Conservation (phyloP, 2,329 filamentous ascomycete genomes). For the Aspergillus flavus region DNA sequence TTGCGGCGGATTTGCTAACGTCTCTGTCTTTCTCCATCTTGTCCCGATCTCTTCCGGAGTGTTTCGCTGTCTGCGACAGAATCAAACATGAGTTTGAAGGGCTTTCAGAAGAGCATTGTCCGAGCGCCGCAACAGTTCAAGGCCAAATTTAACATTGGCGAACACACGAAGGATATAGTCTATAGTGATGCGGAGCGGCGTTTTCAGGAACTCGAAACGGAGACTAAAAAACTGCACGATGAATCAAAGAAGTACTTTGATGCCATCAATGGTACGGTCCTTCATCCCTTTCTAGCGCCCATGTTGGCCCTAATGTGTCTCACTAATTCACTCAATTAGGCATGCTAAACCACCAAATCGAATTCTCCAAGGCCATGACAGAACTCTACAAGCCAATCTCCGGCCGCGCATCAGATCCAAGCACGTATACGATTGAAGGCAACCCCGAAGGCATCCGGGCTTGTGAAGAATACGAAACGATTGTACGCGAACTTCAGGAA, state of each 20-base stretch:
- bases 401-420: slow-evolving; percentile 89
- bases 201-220: slow-evolving; percentile 89
- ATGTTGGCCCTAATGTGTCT: background rate
- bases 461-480: slow-evolving; percentile 92
- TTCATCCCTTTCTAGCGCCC: background rate
- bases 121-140: slow-evolving; percentile 93
- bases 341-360: slow-evolving; percentile 97
- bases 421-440: slow-evolving; percentile 76
- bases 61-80: slow-evolving; percentile 8
- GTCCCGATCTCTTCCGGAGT: slow-evolving; percentile 2
- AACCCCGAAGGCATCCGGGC: slow-evolving; percentile 92
- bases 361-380: slow-evolving; percentile 92
- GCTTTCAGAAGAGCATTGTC: slow-evolving; percentile 85
- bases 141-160: slow-evolving; percentile 90
- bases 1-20: background rate
- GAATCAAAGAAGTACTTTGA: slow-evolving; percentile 98
- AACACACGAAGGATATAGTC: slow-evolving; percentile 90
- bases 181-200: slow-evolving; percentile 93
- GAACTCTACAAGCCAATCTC: slow-evolving; percentile 99
- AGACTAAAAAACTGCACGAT: slow-evolving; percentile 96
- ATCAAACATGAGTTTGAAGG: slow-evolving; percentile 87
- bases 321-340: slow-evolving; percentile 45
- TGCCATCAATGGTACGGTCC: slow-evolving; percentile 75
- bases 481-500: slow-evolving; percentile 87
- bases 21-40: background rate